Evolutionary conservation across 495 filamentous ascomycete species (phyloP).

Genomic region (Aspergillus heteromorphus): DNA sequence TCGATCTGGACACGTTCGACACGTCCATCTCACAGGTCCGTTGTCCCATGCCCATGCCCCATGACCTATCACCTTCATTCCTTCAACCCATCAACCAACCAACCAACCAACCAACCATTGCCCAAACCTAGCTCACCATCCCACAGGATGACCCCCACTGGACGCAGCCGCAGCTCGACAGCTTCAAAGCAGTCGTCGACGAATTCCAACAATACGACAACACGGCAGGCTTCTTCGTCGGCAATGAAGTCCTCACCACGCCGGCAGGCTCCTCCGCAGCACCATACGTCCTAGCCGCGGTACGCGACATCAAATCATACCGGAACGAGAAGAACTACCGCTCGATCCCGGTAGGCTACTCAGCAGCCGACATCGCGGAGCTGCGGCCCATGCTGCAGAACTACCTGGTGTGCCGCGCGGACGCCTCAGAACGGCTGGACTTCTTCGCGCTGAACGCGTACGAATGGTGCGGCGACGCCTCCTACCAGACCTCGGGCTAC

Average conservation of each 20-base stretch:
- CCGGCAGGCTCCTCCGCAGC: slow-evolving; percentile 60
- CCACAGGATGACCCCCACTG: slow-evolving; percentile 45
- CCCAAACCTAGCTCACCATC: too few species aligned
- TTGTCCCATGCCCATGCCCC: slow-evolving; percentile 4
- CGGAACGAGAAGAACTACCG: slow-evolving; percentile 73
- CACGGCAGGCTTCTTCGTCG: slow-evolving; percentile 75
- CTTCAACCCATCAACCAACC: too few species aligned
- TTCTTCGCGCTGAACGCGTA: slow-evolving; percentile 87
- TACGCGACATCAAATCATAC: slow-evolving; percentile 77
- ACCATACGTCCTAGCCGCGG: slow-evolving; percentile 76
- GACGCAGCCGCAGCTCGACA: slow-evolving; percentile 62
- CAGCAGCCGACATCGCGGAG: slow-evolving; percentile 77
- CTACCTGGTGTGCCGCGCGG: slow-evolving; percentile 72
- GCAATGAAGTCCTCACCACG: slow-evolving; percentile 72
- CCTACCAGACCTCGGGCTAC: slow-evolving; percentile 67
- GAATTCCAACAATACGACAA: slow-evolving; percentile 75
- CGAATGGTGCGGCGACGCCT: slow-evolving; percentile 73
- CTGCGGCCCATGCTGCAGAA: slow-evolving; percentile 84
- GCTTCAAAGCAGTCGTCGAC: slow-evolving; percentile 69
- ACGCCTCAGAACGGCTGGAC: slow-evolving; percentile 66
- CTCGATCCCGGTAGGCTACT: slow-evolving; percentile 80
- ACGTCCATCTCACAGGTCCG: slow-evolving; percentile 71
- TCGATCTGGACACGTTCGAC: slow-evolving; percentile 80
- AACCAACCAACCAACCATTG: too few species aligned
- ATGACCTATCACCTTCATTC: neutral